Base-by-base conservation (phyloP, 805 yeast genomes). In the Saturnispora diversa region DNA sequence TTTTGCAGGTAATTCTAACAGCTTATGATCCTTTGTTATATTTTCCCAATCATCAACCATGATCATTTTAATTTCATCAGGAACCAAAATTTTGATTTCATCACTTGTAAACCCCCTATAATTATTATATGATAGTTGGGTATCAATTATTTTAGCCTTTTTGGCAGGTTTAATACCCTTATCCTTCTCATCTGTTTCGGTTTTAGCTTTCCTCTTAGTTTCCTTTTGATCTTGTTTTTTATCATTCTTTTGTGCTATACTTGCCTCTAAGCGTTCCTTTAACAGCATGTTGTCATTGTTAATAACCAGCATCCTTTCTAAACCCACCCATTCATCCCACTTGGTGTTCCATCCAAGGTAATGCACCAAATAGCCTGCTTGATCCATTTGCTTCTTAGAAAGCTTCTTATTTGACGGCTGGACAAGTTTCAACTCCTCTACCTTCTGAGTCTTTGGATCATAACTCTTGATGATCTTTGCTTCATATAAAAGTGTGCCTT, bases 281-380 rank as follows among this genome's bases (percentile, higher is more conserved):
- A 75, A 61, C 36, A 69, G 64, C 39, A 81, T 50, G 52, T 83
- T 86, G 48, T 81, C 94, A 23, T 75, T 80, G 37, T 72, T 82
- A 54, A 68, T 69, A 47, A 76, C 80, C 53, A 84, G 65, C 5
- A 90, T 71, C 26, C 97, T 64, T 29, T 75, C 78, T 6, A 62
- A 59, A 1, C 74, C 71, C 1, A 90, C 90, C 98, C 98, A 90
- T 59, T 90, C 98, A 56, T 90, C 97, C 95, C 96, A 90, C 44
- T 87, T 78, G 13, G 80, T 62, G 54, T 88, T 90, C 98, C 98
- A 90, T 3, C 98, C 97, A 50, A 80, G 82, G 60, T 90, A 90
- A 55, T 92, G 98, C 13, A 90, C 75, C 49, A 68, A 78, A 60
- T 77, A 88, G 23, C 50, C 46, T 27, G 48, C 47, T 25, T 44